Evolutionary conservation across 176 grass and related monocot genomes (phyloP), one percentile per base, ranked within the genome.

Genomic region (Lolium perenne): DNA sequence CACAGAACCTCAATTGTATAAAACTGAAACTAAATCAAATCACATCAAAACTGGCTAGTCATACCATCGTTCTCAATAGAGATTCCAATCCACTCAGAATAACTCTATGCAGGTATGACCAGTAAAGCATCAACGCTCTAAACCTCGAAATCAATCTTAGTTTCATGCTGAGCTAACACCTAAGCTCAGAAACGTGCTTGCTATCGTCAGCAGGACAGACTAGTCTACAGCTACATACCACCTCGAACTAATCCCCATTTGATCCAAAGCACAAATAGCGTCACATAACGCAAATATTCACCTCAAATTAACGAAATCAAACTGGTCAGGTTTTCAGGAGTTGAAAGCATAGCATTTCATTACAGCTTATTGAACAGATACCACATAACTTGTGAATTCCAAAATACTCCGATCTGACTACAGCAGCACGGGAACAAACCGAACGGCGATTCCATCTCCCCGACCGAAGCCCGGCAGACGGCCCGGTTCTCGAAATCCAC

Each of bases 361-460:
- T 84, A 87, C 81, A 91, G 5, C 68, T 91, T 91, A 91, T 91
- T 87, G 29, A 74, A 76, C 43, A 35, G 50, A 80, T 84, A 51
- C 26, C 18, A 25, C 17, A 35, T 65, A 80, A 17, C 7, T 21
- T 74, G 47, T 83, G 65, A 26, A 75, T 35, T 54, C 79, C 67
- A 80, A 80, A 74, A 67, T 60, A 82, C 29, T 51, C 38, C 26
- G 22, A 35, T 62, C 49, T 80, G 77, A 84, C 69, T 68, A 87
- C 79, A 91, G 74, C 68, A 87, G 76, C 75, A 91, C 66, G 76
- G 20, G n/a, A 70, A 76, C 85, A 91, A 91, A 91, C 85, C 85
- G 68, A 76, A 74, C 4, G 50, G 56, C 58, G 50, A 69, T 62
- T 74, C 59, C 47, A 54, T 79, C 82, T 75, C 84, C 66, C 45